These are phyloP conservation scores for Skeletonema grethae DNA, from an alignment of 108 stramenopile species.

Conservation along the genomic window DNA sequence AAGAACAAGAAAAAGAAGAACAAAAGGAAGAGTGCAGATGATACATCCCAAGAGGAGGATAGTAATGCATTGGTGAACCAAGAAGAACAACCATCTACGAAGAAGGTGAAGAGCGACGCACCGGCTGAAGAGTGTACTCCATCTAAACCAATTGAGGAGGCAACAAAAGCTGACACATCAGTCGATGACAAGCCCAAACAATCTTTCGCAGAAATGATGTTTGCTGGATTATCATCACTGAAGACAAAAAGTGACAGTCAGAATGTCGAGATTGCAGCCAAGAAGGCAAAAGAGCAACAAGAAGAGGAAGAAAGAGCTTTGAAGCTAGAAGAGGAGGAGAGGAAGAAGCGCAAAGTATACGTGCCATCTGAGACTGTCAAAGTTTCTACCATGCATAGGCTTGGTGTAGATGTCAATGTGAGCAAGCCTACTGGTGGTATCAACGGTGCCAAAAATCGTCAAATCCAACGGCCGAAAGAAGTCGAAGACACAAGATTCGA, in stretches of 20 bases:
- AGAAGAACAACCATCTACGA: neutral
- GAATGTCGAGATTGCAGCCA: slow-evolving; percentile 35
- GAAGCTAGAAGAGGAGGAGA: slow-evolving; percentile 49
- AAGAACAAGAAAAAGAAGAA: slow-evolving; percentile 35
- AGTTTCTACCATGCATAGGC: slow-evolving; percentile 38
- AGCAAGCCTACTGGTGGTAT: neutral
- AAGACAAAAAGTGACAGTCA: slow-evolving; percentile 34
- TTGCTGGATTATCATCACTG: slow-evolving; percentile 33
- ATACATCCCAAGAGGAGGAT: neutral
- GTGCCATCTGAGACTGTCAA: slow-evolving; percentile 33
- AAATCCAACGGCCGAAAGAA: slow-evolving; percentile 49
- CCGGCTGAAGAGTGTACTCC: neutral
- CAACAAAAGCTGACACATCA: neutral
- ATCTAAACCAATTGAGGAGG: slow-evolving; percentile 9
- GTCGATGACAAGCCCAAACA: neutral
- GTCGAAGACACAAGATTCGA: slow-evolving; percentile 77
- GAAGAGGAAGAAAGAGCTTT: slow-evolving; percentile 37
- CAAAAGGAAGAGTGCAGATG: slow-evolving; percentile 24
- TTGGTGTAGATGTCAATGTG: slow-evolving; percentile 28
- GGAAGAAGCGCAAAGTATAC: slow-evolving; percentile 39
- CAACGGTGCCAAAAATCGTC: slow-evolving; percentile 9
- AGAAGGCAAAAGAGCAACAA: slow-evolving; percentile 31
- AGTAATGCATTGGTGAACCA: neutral
- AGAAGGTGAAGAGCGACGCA: slow-evolving; percentile 5
- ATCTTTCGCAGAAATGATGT: slow-evolving; percentile 43